Conservation (phyloP, 768 basidiomycete genomes). For the Termitomyces sp. region DNA sequence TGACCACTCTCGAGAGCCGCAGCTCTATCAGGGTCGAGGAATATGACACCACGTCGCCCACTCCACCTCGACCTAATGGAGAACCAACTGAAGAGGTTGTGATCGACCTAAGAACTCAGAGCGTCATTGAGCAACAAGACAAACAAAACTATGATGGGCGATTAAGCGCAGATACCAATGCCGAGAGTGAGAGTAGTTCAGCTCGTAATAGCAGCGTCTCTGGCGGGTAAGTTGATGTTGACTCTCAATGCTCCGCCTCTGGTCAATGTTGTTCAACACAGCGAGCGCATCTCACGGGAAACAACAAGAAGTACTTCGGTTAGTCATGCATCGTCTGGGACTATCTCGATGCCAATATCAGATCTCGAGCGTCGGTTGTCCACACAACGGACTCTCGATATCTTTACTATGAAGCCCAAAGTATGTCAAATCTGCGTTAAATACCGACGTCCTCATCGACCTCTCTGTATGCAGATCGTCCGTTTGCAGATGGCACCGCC, state of each 20-base stretch:
- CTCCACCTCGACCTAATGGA: slow-evolving; percentile 23
- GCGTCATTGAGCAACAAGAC: slow-evolving; percentile 23
- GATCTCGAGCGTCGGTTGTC: slow-evolving; percentile 82
- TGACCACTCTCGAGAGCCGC: slow-evolving; percentile 63
- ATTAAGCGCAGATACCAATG: slow-evolving; percentile 24
- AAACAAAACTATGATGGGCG: slow-evolving; percentile 15
- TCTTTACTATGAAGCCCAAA: slow-evolving; percentile 95
- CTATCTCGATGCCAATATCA: slow-evolving; percentile 53
- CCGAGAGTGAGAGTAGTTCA: slow-evolving; percentile 50
- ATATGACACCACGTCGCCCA: slow-evolving; percentile 11
- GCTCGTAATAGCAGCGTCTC: slow-evolving; percentile 48
- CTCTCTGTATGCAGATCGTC: slow-evolving; percentile 56
- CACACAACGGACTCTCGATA: slow-evolving; percentile 78
- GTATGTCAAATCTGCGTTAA: slow-evolving; percentile 33
- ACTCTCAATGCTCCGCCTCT: not conserved
- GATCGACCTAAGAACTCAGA: slow-evolving; percentile 46
- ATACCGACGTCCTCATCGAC: not conserved
- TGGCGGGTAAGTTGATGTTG: slow-evolving; percentile 42
- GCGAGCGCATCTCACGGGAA: slow-evolving; percentile 59
- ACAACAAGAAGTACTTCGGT: slow-evolving; percentile 52
- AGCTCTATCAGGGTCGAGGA: slow-evolving; percentile 48
- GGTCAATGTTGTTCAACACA: slow-evolving; percentile 19
- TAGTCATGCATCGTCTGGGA: slow-evolving; percentile 48
- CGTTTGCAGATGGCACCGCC: slow-evolving; percentile 88
- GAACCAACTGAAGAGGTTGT: slow-evolving; percentile 51